These are phyloP conservation scores for Termitomyces heimii DNA, from an alignment of 768 basidiomycete species.

Conservation along the genomic window DNA sequence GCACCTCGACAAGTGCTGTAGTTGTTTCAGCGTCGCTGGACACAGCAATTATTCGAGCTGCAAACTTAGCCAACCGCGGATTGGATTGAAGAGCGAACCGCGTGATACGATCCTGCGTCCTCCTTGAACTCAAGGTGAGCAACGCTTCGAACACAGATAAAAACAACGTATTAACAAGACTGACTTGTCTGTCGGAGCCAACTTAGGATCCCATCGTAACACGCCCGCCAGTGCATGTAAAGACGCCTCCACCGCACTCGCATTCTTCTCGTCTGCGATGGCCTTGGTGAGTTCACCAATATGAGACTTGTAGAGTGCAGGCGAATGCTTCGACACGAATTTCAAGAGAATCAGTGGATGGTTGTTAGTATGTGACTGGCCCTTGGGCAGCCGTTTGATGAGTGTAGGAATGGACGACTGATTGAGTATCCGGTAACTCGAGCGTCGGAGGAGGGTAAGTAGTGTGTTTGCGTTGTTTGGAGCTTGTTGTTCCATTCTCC, in stretches of 20 bases:
- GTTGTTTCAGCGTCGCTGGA: constrained; percentile 48
- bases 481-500: constrained; percentile 68
- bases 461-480: constrained; percentile 62
- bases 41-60: constrained; percentile 66
- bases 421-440: constrained; percentile 71
- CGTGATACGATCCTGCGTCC: constrained; percentile 57
- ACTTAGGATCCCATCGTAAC: constrained; percentile 49
- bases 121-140: constrained; percentile 32
- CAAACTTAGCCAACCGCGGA: constrained; percentile 76
- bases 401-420: constrained; percentile 81
- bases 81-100: constrained; percentile 56
- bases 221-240: constrained; percentile 76
- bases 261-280: constrained; percentile 59
- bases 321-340: constrained; percentile 69
- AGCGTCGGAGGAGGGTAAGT: constrained; percentile 60
- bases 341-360: constrained; percentile 49
- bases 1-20: constrained; percentile 58
- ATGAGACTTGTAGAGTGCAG: constrained; percentile 69
- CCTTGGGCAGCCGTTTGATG: constrained; percentile 59
- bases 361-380: constrained; percentile 30
- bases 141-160: neutral
- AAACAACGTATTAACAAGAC: constrained; percentile 19
- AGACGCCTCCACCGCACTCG: constrained; percentile 51
- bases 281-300: constrained; percentile 71
- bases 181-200: constrained; percentile 62